Base-by-base conservation (phyloP, 176 grass and related monocot species). In the Miscanthus lutarioriparius region DNA sequence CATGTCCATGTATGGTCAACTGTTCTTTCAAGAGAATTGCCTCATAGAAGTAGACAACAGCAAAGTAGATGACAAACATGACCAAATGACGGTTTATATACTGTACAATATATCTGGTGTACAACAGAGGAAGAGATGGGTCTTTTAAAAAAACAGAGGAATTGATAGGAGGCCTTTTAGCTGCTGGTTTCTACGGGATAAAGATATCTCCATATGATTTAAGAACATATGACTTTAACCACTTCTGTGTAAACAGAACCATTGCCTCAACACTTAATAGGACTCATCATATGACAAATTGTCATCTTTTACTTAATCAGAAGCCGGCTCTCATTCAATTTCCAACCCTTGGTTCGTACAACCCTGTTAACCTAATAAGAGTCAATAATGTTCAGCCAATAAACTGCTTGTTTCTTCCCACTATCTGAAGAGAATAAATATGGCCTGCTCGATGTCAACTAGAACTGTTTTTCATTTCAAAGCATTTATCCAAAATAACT, bases 51-150 rank as follows among this genome's bases (percentile, higher is more conserved):
- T 30, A 26, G 28, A 71, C 7, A 64, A 51, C 36, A 39, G 17
- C 65, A 78, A 69, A 87, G 41, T 41, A 14, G 54, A 83, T 56
- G 23, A 44, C 16, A 67, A 75, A 65, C 65, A 10, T 80, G 68
- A 74, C 43, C 70, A 17, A 51, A 32, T 4, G 72, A 80, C 23
- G 69, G 0, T 25, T 58, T 75, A 23, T 13, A 53, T 56, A 56
- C 20, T 48, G 1, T 58, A 56, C n/a, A n/a, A n/a, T 64, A 64
- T 12, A 32, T 6, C 63, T 81, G 32, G 43, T 90, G 64, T 65
- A 35, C 47, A 65, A 66, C 20, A 77, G 15, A 70, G 30, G 41
- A 66, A 72, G 15, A 58, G 17, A 58, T 73, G 64, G 32, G 32
- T 10, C 22, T 23, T 58, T 6, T 7, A 0, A 23, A n/a, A 59